Evolutionary conservation across 1,139 yeast genomes (phyloP), one percentile per base, ranked within the genome.

Genomic region (Scheffersomyces segobiensis): DNA sequence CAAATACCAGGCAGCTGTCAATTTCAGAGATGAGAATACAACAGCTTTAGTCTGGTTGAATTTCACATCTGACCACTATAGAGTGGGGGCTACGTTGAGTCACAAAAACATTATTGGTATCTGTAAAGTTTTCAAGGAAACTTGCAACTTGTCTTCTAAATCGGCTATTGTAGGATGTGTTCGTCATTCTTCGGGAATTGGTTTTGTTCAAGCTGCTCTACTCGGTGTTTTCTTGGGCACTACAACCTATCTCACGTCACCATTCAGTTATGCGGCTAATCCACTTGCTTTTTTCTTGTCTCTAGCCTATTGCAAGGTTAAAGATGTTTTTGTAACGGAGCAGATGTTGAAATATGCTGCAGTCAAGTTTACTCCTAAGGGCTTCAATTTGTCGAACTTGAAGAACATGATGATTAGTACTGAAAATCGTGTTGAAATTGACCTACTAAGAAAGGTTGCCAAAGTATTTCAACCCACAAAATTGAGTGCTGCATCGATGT

Each of bases 51-150:
- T 89, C 0, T 85, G 93, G 88, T 71, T 88, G 46, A 83, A 84
- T 65, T 88, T 88, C 80, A 84, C 91, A 0, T 81, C 93, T 0
- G 97, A 92, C 67, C 90, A 89, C 66, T 81, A 86, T 50, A 79
- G 91, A 62, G 81, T 85, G 1, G 91, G 90, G 0, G 88, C 89
- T 1, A 79, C 81, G n/a, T 73, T 88, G 58, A 78, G 86, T 49
- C 96, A 91, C 69, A 78, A 80, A 50, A 83, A 86, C 52, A 78
- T 95, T 17, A 74, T 95, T 68, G 88, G 93, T 0, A 84, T 91
- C 71, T 93, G 98, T 71, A 92, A 93, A 67, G 89, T 91, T 17
- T 85, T 93, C 68, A 95, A 95, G 66, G 98, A 95, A 69, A 93
- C 98, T 0, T 91, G 97, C 67, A 95, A 91, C 64, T 80, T 95